Conservation (phyloP, 352 stramenopile species). For the Poterioochromonas sp. region DNA sequence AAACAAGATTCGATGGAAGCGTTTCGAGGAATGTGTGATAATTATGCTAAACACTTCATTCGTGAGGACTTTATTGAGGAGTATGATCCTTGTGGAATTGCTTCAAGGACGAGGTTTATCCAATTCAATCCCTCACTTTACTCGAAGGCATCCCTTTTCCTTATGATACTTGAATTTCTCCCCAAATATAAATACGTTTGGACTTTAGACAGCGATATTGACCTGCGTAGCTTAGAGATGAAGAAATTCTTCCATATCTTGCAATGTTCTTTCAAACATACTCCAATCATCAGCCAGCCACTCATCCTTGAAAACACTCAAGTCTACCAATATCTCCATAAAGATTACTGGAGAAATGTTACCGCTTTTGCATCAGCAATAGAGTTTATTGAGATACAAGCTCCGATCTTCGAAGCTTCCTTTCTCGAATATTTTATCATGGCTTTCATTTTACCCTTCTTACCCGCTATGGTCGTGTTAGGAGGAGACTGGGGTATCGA, state of each 20-base stretch:
- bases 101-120: too few species aligned
- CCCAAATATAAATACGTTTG: background rate
- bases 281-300: background rate
- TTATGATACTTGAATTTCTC: too few species aligned
- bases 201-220: background rate
- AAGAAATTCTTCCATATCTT: background rate
- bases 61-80: too few species aligned
- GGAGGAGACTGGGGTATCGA: slow-evolving; percentile 2
- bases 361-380: background rate
- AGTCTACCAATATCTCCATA: background rate
- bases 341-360: background rate
- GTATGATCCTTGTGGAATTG: too few species aligned
- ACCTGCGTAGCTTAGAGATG: background rate
- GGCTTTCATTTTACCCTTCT: background rate
- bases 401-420: background rate
- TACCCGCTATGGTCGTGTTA: background rate
- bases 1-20: too few species aligned
- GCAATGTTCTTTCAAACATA: background rate
- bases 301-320: background rate
- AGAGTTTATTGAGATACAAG: slow-evolving; percentile 14
- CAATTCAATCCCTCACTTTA: too few species aligned
- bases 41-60: too few species aligned
- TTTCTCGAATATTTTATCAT: slow-evolving; percentile 12
- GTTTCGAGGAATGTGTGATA: too few species aligned
- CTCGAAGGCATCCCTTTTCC: too few species aligned